Conservation (phyloP, 495 filamentous ascomycete genomes). For the Cryomyces antarcticus region DNA sequence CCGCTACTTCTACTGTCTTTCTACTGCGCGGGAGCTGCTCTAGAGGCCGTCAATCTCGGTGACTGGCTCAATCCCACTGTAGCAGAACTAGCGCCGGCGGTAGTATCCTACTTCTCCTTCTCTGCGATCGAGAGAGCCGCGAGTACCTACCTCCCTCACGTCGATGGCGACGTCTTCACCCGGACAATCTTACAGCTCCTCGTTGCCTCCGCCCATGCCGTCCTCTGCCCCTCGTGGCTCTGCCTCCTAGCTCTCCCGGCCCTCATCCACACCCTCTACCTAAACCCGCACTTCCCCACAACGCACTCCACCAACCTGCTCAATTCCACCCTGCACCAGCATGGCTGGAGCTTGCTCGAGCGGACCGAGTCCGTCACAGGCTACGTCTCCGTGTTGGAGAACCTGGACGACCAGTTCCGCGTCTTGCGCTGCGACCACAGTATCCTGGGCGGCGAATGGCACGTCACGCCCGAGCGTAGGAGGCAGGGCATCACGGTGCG, state of each 20-base stretch:
- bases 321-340: constrained; percentile 37
- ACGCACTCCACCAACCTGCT: constrained; percentile 29
- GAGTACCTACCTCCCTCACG: too few species aligned
- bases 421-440: constrained; percentile 88
- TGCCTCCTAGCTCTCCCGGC: constrained; percentile 44
- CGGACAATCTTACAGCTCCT: constrained; percentile 32
- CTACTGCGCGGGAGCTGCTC: constrained; percentile 37
- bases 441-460: constrained; percentile 87
- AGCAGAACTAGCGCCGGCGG: constrained; percentile 34
- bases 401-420: constrained; percentile 44
- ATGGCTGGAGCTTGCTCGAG: constrained; percentile 46
- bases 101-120: constrained; percentile 45
- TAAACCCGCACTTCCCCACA: constrained; percentile 51
- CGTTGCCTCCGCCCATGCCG: constrained; percentile 38
- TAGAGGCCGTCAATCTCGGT: constrained; percentile 39
- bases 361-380: constrained; percentile 72
- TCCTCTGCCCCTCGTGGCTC: constrained; percentile 46
- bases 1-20: constrained; percentile 51
- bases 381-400: constrained; percentile 79
- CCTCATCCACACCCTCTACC: constrained; percentile 43
- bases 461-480: constrained; percentile 24
- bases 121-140: constrained; percentile 9
- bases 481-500: constrained; percentile 23
- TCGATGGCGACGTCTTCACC: too few species aligned
- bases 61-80: constrained; percentile 28